A percentile compares a stretch with the other conserved stretches of the same genome.
Conservation (phyloP, 2,329 filamentous ascomycete species). For the Teratosphaeria destructans region DNA sequence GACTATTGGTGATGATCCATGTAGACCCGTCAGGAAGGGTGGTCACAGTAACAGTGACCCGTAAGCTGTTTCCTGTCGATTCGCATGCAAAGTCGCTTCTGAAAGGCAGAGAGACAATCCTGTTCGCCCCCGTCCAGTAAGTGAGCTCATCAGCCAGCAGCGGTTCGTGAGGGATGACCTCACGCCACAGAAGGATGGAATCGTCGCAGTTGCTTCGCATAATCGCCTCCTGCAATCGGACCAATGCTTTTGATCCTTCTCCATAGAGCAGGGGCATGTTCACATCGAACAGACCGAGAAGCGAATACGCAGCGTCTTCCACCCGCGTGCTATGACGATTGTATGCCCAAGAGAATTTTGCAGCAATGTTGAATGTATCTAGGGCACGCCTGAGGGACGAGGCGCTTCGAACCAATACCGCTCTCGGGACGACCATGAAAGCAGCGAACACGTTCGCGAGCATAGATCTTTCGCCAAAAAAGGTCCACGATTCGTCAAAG, state of each 20-base stretch:
- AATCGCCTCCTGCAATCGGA: neutral
- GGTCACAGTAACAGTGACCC: neutral
- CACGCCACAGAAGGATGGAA: neutral
- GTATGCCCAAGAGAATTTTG: conserved; percentile 11
- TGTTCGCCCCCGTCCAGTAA: neutral
- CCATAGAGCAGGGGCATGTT: conserved; percentile 37
- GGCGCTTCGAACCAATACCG: neutral
- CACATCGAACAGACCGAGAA: conserved; percentile 36
- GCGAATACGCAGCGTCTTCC: conserved; percentile 37
- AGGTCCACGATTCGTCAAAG: neutral
- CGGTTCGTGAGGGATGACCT: neutral
- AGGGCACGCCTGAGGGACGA: neutral
- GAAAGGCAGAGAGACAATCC: neutral
- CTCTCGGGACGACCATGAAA: neutral
- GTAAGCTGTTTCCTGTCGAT: neutral
- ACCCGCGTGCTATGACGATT: conserved; percentile 6
- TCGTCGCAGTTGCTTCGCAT: neutral
- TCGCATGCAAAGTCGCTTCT: neutral
- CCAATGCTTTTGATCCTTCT: conserved; percentile 9
- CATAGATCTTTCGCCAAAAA: neutral
- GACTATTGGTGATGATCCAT: neutral
- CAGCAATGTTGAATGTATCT: neutral
- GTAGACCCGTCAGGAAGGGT: neutral
- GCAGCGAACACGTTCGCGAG: neutral
- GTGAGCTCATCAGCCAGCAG: neutral